Evolutionary conservation across 129 eudicot species (phyloP).

Genomic region (Heracleum sosnowskyi): DNA sequence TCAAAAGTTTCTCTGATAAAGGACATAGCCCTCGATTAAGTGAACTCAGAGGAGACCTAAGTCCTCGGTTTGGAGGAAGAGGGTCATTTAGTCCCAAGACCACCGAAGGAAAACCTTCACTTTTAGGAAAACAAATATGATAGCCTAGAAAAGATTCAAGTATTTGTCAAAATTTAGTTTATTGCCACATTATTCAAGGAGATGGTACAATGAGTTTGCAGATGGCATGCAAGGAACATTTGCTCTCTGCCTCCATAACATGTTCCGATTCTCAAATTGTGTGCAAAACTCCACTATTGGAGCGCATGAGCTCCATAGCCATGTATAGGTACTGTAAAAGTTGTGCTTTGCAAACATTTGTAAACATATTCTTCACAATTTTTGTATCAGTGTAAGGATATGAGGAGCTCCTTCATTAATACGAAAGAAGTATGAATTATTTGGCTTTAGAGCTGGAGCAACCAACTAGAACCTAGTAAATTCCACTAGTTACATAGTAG

Average conservation of each 20-base stretch:
- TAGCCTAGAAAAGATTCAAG: not conserved
- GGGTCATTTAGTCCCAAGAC: conserved; percentile 9
- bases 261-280: not conserved
- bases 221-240: not conserved
- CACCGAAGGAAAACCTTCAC: conserved; percentile 1
- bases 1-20: conserved; percentile 6
- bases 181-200: not conserved
- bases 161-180: not conserved
- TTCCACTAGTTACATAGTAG: not conserved
- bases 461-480: not conserved
- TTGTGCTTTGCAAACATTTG: not conserved
- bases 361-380: not conserved
- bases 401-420: not conserved
- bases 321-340: not conserved
- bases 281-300: not conserved
- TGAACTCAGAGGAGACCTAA: conserved; percentile 10
- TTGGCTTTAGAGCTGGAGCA: not conserved
- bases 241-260: not conserved
- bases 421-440: not conserved
- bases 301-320: not conserved
- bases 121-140: conserved; percentile 1
- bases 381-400: not conserved
- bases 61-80: conserved; percentile 12
- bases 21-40: conserved; percentile 13
- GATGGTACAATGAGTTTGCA: not conserved